These are phyloP conservation scores for Neoscytalidium dimidiatum DNA, from an alignment of 2,329 filamentous ascomycete genomes.

Conservation along the genomic window DNA sequence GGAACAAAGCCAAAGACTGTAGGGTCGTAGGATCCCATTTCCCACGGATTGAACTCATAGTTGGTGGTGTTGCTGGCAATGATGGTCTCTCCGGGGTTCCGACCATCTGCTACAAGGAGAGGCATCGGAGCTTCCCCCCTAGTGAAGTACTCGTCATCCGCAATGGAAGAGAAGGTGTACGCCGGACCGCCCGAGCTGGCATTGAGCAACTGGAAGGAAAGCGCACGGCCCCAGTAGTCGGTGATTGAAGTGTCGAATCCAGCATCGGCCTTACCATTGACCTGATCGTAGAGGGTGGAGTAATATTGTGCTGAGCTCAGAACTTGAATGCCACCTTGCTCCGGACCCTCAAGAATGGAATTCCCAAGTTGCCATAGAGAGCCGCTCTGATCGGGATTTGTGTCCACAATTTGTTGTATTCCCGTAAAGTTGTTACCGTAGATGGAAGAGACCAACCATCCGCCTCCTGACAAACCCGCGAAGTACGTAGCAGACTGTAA, in stretches of 20 bases:
- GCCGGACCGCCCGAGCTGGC: conserved; percentile 70
- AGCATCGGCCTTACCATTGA: conserved; percentile 63
- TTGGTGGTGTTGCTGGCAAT: conserved; percentile 73
- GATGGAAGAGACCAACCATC: conserved; percentile 82
- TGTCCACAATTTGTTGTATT: conserved; percentile 57
- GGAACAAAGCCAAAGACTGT: conserved; percentile 72
- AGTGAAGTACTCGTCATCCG: conserved; percentile 62
- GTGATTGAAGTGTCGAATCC: conserved; percentile 72
- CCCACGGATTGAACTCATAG: conserved; percentile 77
- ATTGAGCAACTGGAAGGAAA: conserved; percentile 85
- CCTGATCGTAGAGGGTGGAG: conserved; percentile 57
- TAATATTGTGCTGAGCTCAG: conserved; percentile 65
- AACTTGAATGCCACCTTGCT: conserved; percentile 52
- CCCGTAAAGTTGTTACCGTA: conserved; percentile 78
- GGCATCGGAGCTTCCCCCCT: conserved; percentile 69
- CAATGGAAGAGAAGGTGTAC: conserved; percentile 83
- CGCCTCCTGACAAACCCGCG: conserved; percentile 77
- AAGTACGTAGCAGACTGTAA: conserved; percentile 81
- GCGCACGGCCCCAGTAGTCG: conserved; percentile 82
- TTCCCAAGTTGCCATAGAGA: conserved; percentile 65
- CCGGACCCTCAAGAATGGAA: conserved; percentile 61
- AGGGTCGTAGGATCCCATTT: conserved; percentile 76
- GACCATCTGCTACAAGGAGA: conserved; percentile 69
- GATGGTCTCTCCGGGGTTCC: conserved; percentile 61
- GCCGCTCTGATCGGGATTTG: conserved; percentile 41